Conservation (phyloP, 257 asterid species). For the Solanum rostratum region DNA sequence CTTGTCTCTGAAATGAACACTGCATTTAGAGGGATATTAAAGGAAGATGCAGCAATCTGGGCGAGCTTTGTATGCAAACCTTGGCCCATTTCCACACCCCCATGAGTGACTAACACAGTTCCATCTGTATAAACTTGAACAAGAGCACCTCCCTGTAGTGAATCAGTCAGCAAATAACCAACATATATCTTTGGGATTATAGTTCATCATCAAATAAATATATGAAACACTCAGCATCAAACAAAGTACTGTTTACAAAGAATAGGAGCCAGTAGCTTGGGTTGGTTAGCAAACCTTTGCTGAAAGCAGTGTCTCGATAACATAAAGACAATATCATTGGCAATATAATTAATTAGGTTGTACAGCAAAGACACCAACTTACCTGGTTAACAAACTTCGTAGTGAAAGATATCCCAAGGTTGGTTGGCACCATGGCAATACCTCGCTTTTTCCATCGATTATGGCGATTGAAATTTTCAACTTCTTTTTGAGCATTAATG, state of each 20-base stretch:
- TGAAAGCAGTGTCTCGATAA: background rate
- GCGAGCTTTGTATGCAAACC: slow-evolving; percentile 97
- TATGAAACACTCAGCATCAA: background rate
- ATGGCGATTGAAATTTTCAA: slow-evolving; percentile 50
- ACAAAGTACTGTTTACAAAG: background rate
- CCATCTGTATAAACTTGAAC: slow-evolving; percentile 97
- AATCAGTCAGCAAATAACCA: background rate
- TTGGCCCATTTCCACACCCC: slow-evolving; percentile 99
- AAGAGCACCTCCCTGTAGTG: slow-evolving; percentile 84
- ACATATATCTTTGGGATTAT: background rate
- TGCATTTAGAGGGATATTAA: slow-evolving; percentile 74
- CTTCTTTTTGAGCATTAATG: slow-evolving; percentile 46
- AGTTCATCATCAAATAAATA: background rate
- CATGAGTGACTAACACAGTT: slow-evolving; percentile 91
- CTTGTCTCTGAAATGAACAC: slow-evolving; percentile 95
- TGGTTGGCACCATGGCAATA: slow-evolving; percentile 71
- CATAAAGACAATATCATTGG: background rate
- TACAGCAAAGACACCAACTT: background rate
- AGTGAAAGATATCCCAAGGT: slow-evolving; percentile 92
- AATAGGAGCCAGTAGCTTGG: background rate
- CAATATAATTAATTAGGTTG: background rate
- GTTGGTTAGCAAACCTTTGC: background rate
- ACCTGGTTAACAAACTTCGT: slow-evolving; percentile 94
- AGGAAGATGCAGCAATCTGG: slow-evolving; percentile 87
- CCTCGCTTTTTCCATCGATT: slow-evolving; percentile 94